Evolutionary conservation across 345 rosid genomes (phyloP).

Genomic region (Pugionium dolabratum): DNA sequence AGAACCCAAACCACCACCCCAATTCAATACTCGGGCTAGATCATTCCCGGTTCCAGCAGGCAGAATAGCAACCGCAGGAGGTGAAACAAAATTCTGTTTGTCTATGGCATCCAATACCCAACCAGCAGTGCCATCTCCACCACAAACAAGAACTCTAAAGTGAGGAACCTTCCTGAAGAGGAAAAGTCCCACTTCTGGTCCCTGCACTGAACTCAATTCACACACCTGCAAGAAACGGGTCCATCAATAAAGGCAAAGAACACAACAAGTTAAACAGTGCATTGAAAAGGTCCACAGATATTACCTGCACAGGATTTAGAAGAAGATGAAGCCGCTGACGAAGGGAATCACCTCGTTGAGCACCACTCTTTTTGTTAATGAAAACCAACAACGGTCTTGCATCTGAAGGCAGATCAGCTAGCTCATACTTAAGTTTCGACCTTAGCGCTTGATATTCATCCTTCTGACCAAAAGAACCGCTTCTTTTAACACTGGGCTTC

Average conservation of each 20-base stretch:
- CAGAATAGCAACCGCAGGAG: slow-evolving; percentile 92
- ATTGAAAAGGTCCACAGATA: not conserved
- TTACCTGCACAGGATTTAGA: slow-evolving; percentile 87
- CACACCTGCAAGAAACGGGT: slow-evolving; percentile 55
- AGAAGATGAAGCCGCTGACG: slow-evolving; percentile 74
- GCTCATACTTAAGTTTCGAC: slow-evolving; percentile 76
- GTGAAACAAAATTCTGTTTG: slow-evolving; percentile 81
- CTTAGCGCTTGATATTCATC: slow-evolving; percentile 68
- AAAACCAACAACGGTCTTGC: slow-evolving; percentile 85
- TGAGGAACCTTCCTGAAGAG: slow-evolving; percentile 83
- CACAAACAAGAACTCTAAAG: slow-evolving; percentile 89
- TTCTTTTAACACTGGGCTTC: slow-evolving; percentile 59
- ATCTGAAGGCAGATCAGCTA: slow-evolving; percentile 73
- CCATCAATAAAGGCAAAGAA: slow-evolving; percentile 20
- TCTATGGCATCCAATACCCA: slow-evolving; percentile 92
- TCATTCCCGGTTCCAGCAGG: slow-evolving; percentile 99
- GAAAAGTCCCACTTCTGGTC: slow-evolving; percentile 84
- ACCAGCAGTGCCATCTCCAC: slow-evolving; percentile 94
- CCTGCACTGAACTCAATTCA: slow-evolving; percentile 74
- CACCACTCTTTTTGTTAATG: slow-evolving; percentile 91
- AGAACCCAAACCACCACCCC: slow-evolving; percentile 88
- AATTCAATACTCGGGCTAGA: slow-evolving; percentile 79
- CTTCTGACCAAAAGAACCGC: slow-evolving; percentile 67
- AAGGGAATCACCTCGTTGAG: slow-evolving; percentile 75
- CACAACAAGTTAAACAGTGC: not conserved